Evolutionary conservation across 441 rosid genomes (phyloP).

Genomic region (Pelargonium australe): DNA sequence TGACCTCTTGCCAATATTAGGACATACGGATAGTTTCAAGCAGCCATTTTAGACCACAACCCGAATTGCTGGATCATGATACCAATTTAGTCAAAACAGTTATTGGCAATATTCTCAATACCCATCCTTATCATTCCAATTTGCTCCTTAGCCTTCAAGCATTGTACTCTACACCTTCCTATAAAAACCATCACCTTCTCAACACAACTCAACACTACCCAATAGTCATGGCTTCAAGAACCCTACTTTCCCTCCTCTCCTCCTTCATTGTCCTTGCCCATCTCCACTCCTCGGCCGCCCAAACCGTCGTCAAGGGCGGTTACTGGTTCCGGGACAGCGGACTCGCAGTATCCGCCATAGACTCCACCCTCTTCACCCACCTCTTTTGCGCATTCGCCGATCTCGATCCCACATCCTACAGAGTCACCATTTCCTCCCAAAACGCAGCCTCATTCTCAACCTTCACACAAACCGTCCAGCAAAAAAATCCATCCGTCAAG

Average conservation of each 20-base stretch:
- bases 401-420: slow-evolving; percentile 22
- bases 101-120: no score
- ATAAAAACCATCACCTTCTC: no score
- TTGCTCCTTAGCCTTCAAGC: no score
- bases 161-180: no score
- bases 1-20: no score
- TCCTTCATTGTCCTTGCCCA: slow-evolving; percentile 13
- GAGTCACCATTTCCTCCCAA: slow-evolving; percentile 26
- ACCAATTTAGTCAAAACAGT: no score
- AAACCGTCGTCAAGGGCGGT: slow-evolving; percentile 28
- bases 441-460: slow-evolving; percentile 24
- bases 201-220: no score
- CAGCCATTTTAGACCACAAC: no score
- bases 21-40: no score
- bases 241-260: background rate
- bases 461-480: slow-evolving; percentile 30
- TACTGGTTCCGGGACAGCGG: slow-evolving; percentile 35
- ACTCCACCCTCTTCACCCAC: slow-evolving; percentile 43
- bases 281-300: slow-evolving; percentile 15
- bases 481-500: slow-evolving; percentile 27
- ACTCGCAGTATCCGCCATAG: slow-evolving; percentile 24
- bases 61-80: no score
- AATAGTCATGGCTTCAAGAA: slow-evolving; percentile 16
- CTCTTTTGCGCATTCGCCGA: slow-evolving; percentile 38
- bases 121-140: no score